Evolutionary conservation across 1,139 yeast genomes (phyloP), one percentile per base, ranked within the genome.

Genomic region (Meyerozyma smithsonii): DNA sequence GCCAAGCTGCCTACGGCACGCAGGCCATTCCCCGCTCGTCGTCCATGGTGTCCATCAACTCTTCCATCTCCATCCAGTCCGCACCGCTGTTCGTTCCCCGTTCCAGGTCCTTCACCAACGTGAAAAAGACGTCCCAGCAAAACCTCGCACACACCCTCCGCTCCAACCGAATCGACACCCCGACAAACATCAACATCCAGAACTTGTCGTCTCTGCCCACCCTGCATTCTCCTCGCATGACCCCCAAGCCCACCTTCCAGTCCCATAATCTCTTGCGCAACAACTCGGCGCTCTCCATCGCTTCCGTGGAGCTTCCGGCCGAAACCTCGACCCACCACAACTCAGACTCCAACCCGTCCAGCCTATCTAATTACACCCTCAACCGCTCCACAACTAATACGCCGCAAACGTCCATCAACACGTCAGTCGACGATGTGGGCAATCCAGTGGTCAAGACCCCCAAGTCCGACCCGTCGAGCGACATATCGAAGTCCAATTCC

Each of bases 391-490:
- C 56, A 32, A 56, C 68, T 1, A 65, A 62, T 35, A 66, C 72
- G 4, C 72, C 73, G 1, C 64, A 63, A 28, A 65, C 72, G 2
- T 63, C 69, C 2, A 62, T 66, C 17, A 56, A 56, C 28, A 49
- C 45, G 12, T 30, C 34, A 11, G 21, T 30, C 12, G 34, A 30
- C 34, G 34, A 30, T 14, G 33, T 35, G 25, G 50, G 44, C 23
- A 15, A 14, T 11, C 28, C 33, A 12, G 38, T 32, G n/a, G 12
- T 12, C 4, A 38, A 38, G 11, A 17, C 12, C 10, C 34, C 34
- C 8, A 32, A 32, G 8, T 17, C 34, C 10, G 21, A 32, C 20
- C 34, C 34, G 10, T n/a, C 34, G 10, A 30, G 34, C 15, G 34
- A 30, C 6, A 30, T 30, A 3, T 17, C 21, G 11, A 30, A 30